These are phyloP conservation scores for Eurotiales sp. DNA, from an alignment of 2,329 filamentous ascomycete genomes.

Conservation along the genomic window DNA sequence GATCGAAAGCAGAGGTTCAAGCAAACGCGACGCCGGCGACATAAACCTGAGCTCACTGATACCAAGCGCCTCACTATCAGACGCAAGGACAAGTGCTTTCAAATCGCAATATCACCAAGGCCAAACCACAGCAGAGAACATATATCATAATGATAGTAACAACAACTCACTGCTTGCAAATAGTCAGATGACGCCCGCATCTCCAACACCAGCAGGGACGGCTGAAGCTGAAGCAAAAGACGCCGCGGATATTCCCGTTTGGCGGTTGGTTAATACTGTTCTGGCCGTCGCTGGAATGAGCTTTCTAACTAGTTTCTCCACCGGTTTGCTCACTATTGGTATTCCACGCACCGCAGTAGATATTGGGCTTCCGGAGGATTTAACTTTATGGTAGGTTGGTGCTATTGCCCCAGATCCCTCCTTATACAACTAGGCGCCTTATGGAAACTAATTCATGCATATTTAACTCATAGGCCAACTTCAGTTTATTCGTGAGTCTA, in stretches of 20 bases:
- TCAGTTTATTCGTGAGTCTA: constrained; percentile 13
- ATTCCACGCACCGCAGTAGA: constrained; percentile 10
- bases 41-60: background rate
- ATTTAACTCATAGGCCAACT: constrained; percentile 2
- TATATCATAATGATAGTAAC: constrained; percentile 1
- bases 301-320: constrained; percentile 10
- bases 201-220: background rate
- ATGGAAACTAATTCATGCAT: background rate
- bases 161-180: background rate
- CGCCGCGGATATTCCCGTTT: constrained; percentile 3
- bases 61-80: background rate
- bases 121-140: background rate
- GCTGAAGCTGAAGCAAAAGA: background rate
- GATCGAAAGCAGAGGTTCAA: background rate
- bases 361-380: constrained; percentile 11
- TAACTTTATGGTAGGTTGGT: constrained; percentile 12
- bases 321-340: constrained; percentile 12
- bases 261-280: constrained; percentile 5
- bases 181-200: background rate
- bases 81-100: background rate
- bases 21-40: background rate
- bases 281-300: constrained; percentile 11
- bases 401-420: background rate
- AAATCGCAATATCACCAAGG: background rate
- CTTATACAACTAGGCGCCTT: too few relatives aligned